phyloP scores from a whole-genome alignment of 306 rosid species.

The Acmispon strigosus region DNA sequence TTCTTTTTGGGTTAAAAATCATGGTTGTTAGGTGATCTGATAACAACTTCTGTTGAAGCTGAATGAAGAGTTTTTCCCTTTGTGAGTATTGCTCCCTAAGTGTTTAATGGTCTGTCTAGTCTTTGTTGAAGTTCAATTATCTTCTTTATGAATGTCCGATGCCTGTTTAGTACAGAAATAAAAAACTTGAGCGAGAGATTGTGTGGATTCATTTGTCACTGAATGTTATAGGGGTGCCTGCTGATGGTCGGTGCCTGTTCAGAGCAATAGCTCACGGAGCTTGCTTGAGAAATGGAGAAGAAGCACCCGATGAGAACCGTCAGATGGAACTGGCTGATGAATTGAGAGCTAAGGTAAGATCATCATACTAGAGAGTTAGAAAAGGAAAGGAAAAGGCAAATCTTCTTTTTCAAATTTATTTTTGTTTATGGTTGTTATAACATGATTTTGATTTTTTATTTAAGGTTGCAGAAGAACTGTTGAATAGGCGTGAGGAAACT shows the following conservation, averaged over 20 bases:
- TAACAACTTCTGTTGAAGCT: too few species aligned
- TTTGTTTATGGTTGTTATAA: background rate
- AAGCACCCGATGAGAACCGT: constrained; percentile 76
- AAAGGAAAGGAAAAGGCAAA: background rate
- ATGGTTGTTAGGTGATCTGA: too few species aligned
- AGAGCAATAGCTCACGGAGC: constrained; percentile 90
- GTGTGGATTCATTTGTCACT: background rate
- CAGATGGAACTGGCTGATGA: constrained; percentile 91
- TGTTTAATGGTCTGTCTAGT: background rate
- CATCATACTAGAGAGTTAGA: background rate
- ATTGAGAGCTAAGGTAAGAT: constrained; percentile 72
- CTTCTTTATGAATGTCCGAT: background rate
- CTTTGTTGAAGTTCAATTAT: background rate
- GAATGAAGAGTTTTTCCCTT: too few species aligned
- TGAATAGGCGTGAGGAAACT: constrained; percentile 77
- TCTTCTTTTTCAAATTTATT: background rate
- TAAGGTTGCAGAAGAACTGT: constrained; percentile 79
- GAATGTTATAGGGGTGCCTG: constrained; percentile 57
- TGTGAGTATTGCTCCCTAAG: background rate
- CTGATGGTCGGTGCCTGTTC: constrained; percentile 89
- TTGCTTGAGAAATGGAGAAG: constrained; percentile 74
- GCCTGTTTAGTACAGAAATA: background rate
- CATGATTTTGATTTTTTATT: background rate
- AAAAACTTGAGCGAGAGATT: background rate
- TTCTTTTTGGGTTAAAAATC: too few species aligned